Evolutionary conservation across 441 rosid genomes (phyloP), one percentile per base, ranked within the genome.

Genomic region (Bruguiera hainesii): DNA sequence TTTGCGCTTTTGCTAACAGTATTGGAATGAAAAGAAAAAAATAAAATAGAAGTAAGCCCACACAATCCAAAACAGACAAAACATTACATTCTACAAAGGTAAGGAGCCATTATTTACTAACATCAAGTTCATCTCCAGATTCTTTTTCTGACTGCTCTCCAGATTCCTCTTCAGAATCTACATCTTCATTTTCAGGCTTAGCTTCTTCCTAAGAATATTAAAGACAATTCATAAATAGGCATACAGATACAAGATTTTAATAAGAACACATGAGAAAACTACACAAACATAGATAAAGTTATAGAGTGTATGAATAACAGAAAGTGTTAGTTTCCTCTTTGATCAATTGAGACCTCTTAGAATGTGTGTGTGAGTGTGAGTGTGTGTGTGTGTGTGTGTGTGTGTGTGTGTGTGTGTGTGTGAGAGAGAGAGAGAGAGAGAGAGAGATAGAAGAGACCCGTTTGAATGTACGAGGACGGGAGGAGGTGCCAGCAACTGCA

Each of bases 401-500:
- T 39, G 16, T 11, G 48, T 0, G 48, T 2, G 48, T 11, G 48
- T 2, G 16, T 11, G 48, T 11, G 48, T 1, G 16, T 11, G 48
- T 11, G 46, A 39, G 46, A 39, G 15, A 39, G 48, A 39, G 18
- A 11, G 16, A 39, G 48, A 39, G 48, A 42, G 37, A 48, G 48
- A 56, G 64, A 61, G 58, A 74, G 66, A 76, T 18, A 42, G 18
- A 42, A 13, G 11, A 42, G 50, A 91, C 98, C 89, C 74, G 79
- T 74, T 79, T 91, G 77, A 95, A 95, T 20, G 93, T 81, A 16
- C 90, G 88, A 73, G 98, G 97, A 30, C 98, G 97, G 3, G 87
- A 57, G 46, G 99, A 90, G 60, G 93, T 88, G 51, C 99, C 99
- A 37, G 99, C 91, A 84, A 81, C 99, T 91, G 83, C 80, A 86